A percentile compares a stretch with the other conserved stretches of the same genome.
Conservation (phyloP, 805 yeast species). For the Candida maesae region DNA sequence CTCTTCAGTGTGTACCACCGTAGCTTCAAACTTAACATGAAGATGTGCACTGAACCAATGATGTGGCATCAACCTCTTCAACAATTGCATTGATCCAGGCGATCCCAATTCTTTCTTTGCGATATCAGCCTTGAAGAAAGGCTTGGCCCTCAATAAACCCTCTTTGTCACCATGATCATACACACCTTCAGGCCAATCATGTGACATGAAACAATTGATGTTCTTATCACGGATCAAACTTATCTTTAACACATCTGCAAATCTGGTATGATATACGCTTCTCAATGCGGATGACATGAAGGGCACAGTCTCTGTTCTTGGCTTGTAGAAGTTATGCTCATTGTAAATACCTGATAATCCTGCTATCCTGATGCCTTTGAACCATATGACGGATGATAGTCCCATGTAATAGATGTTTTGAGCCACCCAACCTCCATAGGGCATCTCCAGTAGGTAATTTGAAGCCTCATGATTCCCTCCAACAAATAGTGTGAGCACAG, state of each 20-base stretch:
- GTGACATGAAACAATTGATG: constrained; percentile 64
- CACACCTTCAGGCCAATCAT: constrained; percentile 93
- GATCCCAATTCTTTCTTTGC: constrained; percentile 62
- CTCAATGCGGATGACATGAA: constrained; percentile 43
- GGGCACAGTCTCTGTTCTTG: constrained; percentile 45
- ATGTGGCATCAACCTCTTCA: constrained; percentile 53
- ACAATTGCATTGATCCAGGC: constrained; percentile 54
- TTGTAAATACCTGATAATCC: constrained; percentile 87
- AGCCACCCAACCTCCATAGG: constrained; percentile 91
- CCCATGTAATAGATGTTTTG: constrained; percentile 86
- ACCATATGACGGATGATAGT: constrained; percentile 68
- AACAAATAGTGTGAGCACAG: constrained; percentile 72
- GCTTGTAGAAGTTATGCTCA: constrained; percentile 40
- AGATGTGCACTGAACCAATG: constrained; percentile 90
- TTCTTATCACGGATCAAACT: constrained; percentile 32
- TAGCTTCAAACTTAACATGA: constrained; percentile 70
- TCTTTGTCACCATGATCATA: constrained; percentile 58
- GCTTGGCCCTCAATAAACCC: constrained; percentile 52
- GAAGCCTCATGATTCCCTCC: constrained; percentile 98
- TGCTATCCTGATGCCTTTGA: constrained; percentile 68
- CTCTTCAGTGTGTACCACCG: constrained; percentile 33
- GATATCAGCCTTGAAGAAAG: constrained; percentile 65
- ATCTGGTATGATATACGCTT: constrained; percentile 67
- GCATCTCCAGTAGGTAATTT: constrained; percentile 65
- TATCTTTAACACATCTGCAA: constrained; percentile 54